Evolutionary conservation across 2,329 filamentous ascomycete genomes (phyloP), one percentile per base, ranked within the genome.

Genomic region (Stachybotrys chartarum): DNA sequence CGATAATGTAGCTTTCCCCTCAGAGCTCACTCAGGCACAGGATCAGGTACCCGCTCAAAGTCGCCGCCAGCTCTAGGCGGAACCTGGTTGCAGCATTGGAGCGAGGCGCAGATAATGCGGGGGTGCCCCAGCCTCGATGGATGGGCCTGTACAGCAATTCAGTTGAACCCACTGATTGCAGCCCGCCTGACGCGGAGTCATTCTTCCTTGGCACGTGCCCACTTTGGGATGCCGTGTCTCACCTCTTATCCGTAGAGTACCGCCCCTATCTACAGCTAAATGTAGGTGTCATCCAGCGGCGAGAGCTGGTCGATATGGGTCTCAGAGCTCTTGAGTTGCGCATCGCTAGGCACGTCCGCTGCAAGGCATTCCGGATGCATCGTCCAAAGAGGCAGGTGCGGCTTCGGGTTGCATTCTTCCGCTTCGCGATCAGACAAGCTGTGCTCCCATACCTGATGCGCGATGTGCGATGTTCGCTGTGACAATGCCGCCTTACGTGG

Each of bases 151-250:
- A 10, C n/a, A 48, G 10, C 8, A 30, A n/a, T n/a, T n/a, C 46
- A 48, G 46, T 17, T 48, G 16, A 45, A n/a, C 42, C n/a, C 42
- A 10, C n/a, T 30, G n/a, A 17, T n/a, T 17, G 46, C 46, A 48
- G n/a, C n/a, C 10, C 16, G n/a, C 24, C 46, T 48, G 46, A 17
- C 10, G 46, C 49, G 16, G 32, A 51, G 49, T 51, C 49, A 51
- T n/a, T 35, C 30, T 18, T 51, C 49, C 49, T 16, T 51, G 49
- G 49, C 49, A 51, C 49, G 49, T 51, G 49, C 49, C 49, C 49
- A 51, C 49, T 51, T 32, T 51, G 18, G 17, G 24, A 32, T 32
- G 24, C 49, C n/a, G 49, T 51, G 49, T 51, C 49, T 51, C 49
- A 50, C 30, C 49, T 42, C 10, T 42, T 42, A 24, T 24, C 24